A percentile compares a stretch with the other conserved stretches of the same genome.
phyloP scores from a whole-genome alignment of 1,139 yeast species.

The Magnusiomyces starmeri region DNA sequence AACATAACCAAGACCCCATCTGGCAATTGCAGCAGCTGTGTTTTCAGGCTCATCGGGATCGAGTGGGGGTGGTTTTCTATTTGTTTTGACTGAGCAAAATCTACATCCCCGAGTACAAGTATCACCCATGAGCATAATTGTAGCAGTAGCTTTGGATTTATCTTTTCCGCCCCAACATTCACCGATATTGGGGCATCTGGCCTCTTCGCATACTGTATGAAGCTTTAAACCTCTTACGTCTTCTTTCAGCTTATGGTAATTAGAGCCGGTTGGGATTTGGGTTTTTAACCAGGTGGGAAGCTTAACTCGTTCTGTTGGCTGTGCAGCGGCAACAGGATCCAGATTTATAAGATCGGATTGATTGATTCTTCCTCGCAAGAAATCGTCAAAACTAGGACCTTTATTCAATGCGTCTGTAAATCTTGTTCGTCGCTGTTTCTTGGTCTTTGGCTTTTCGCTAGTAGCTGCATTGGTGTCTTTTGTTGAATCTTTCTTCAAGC shows the following conservation, averaged over 20 bases:
- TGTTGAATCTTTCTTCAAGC: conserved; percentile 6
- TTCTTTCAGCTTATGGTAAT: conserved; percentile 68
- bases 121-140: conserved; percentile 97
- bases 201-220: conserved; percentile 97
- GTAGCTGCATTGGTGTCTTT: conserved; percentile 7
- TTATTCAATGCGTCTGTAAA: conserved; percentile 66
- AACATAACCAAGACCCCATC: conserved; percentile 98
- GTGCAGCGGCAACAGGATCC: conserved; percentile 35
- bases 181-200: conserved; percentile 96
- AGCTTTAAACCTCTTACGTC: conserved; percentile 84
- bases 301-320: conserved; percentile 56
- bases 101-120: conserved; percentile 98
- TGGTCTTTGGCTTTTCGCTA: conserved; percentile 27
- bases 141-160: conserved; percentile 95
- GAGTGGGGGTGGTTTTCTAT: conserved; percentile 75
- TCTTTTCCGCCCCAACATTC: conserved; percentile 99
- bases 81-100: conserved; percentile 93
- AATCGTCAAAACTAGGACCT: conserved; percentile 94
- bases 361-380: conserved; percentile 65
- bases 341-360: conserved; percentile 42
- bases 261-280: conserved; percentile 88
- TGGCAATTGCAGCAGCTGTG: conserved; percentile 92
- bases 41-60: conserved; percentile 97
- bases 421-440: conserved; percentile 48
- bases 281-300: conserved; percentile 93